These are phyloP conservation scores for Rhododendron griersonianum DNA, from an alignment of 148 eudicot species.

Conservation along the genomic window DNA sequence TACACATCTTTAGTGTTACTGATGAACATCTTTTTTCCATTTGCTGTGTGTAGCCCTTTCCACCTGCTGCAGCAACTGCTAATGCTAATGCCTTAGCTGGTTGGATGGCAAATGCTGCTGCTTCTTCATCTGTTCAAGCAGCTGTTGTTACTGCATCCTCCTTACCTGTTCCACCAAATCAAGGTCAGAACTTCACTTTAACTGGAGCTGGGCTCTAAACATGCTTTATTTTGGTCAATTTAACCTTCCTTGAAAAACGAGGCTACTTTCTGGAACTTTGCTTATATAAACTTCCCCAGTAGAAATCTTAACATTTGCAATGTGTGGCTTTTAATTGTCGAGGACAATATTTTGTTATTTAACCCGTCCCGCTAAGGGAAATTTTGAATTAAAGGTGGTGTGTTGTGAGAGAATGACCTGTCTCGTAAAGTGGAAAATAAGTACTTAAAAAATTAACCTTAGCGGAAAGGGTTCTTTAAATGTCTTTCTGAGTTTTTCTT, in stretches of 20 bases:
- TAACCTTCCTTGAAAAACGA: neutral
- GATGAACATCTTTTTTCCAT: conserved; percentile 4
- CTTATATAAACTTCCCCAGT: neutral
- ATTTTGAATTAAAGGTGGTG: too few species aligned
- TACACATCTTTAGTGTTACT: neutral
- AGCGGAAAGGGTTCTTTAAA: neutral
- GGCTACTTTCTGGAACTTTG: neutral
- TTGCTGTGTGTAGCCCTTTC: conserved; percentile 61
- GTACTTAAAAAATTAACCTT: too few species aligned
- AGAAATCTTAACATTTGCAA: neutral
- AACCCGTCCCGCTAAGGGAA: too few species aligned
- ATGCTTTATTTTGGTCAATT: neutral
- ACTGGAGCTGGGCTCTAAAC: conserved; percentile 6
- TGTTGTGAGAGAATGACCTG: too few species aligned
- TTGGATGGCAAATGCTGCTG: conserved; percentile 91
- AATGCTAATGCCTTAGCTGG: conserved; percentile 89
- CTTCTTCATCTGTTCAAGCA: conserved; percentile 90
- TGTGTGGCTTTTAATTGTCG: neutral
- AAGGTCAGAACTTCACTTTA: conserved; percentile 43
- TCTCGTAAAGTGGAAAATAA: too few species aligned
- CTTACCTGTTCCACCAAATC: conserved; percentile 66
- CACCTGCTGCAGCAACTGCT: conserved; percentile 64
- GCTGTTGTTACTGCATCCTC: conserved; percentile 86
- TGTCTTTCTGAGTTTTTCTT: neutral
- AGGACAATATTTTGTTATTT: neutral